A percentile compares a stretch with the other conserved stretches of the same genome.
Conservation (phyloP, 768 basidiomycete genomes). For the Pisolithus albus region DNA sequence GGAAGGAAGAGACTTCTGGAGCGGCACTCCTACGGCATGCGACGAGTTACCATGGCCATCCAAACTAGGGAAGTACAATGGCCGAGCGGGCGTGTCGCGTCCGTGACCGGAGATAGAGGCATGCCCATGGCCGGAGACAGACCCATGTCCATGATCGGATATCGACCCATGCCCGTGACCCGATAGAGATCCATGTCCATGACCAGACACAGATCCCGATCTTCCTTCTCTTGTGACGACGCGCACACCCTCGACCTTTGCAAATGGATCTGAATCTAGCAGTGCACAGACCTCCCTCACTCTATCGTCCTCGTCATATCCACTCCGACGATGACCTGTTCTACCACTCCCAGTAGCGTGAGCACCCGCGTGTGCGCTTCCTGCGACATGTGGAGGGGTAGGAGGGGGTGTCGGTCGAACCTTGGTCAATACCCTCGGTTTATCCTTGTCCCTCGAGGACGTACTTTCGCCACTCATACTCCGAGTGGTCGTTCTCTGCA, state of each 20-base stretch:
- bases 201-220: background rate
- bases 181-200: background rate
- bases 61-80: background rate
- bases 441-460: slow-evolving; percentile 1
- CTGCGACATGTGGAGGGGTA: slow-evolving; percentile 11
- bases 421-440: slow-evolving; percentile 25
- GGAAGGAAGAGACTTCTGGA: slow-evolving; percentile 34
- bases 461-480: background rate
- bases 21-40: slow-evolving; percentile 22
- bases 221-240: slow-evolving; percentile 26
- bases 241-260: slow-evolving; percentile 46
- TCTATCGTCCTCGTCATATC: background rate
- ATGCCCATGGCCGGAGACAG: slow-evolving; percentile 2
- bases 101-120: slow-evolving; percentile 2
- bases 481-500: background rate
- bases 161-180: background rate
- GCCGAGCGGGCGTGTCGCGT: background rate
- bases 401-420: slow-evolving; percentile 29
- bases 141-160: background rate
- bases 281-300: slow-evolving; percentile 13
- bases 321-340: background rate
- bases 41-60: background rate
- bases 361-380: slow-evolving; percentile 1
- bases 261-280: slow-evolving; percentile 41
- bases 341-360: slow-evolving; percentile 4